Evolutionary conservation across 164 flowering plant species (phyloP).

Genomic region (Houttuynia cordata): DNA sequence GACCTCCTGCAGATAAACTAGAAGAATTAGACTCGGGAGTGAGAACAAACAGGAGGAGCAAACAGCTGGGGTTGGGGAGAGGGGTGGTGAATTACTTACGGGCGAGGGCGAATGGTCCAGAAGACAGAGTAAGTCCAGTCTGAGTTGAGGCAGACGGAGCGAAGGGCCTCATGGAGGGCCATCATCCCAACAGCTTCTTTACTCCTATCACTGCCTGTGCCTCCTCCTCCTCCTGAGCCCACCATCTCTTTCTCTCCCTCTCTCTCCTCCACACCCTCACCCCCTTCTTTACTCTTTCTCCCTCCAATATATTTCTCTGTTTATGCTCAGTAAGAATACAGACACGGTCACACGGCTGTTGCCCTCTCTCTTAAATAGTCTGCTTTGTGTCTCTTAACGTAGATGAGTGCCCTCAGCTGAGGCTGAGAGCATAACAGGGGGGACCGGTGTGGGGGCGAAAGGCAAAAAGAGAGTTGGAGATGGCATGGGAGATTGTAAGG

Average conservation of each 20-base stretch:
- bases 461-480: no score
- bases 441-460: no score
- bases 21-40: constrained; percentile 1
- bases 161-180: constrained; percentile 98
- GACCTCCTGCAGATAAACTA: constrained; percentile 46
- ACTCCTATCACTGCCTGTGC: constrained; percentile 63
- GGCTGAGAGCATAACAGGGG: no score
- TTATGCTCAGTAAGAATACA: no score
- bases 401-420: no score
- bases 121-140: constrained; percentile 56
- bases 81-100: constrained; percentile 9
- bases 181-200: constrained; percentile 99
- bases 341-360: no score
- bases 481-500: no score
- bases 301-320: no score
- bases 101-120: constrained; percentile 21
- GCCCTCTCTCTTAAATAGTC: no score
- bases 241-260: constrained; percentile 48
- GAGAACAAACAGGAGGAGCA: background rate
- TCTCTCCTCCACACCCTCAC: constrained; percentile 4
- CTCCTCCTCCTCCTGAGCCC: constrained; percentile 59
- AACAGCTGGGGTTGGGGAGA: background rate
- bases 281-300: constrained; percentile 14
- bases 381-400: no score
- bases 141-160: constrained; percentile 79